Percentiles rank a stretch among this genome's conserved stretches.
phyloP scores from a whole-genome alignment of 164 flowering plant species.

The Nymphaea colorata region DNA sequence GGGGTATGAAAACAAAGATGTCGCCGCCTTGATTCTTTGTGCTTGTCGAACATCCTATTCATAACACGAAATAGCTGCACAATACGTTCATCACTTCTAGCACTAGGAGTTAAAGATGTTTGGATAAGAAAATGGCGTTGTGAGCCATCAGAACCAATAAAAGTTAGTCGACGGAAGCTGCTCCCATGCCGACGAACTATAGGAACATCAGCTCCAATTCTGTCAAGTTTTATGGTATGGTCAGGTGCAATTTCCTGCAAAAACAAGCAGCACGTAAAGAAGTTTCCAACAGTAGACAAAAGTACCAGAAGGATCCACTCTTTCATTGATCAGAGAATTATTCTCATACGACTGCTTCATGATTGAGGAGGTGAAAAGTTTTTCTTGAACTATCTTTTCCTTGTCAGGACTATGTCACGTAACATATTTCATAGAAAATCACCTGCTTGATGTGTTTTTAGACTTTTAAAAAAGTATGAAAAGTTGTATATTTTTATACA shows the following conservation, averaged over 20 bases:
- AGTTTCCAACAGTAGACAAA: not conserved
- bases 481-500: too few relatives aligned
- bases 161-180: conserved; percentile 88
- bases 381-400: too few relatives aligned
- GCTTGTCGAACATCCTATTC: conserved; percentile 98
- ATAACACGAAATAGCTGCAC: conserved; percentile 94
- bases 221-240: conserved; percentile 90
- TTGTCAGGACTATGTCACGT: too few relatives aligned
- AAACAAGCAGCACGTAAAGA: not conserved
- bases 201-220: conserved; percentile 95
- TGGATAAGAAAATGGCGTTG: conserved; percentile 97
- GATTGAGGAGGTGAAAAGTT: too few relatives aligned
- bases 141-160: conserved; percentile 98
- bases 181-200: conserved; percentile 98
- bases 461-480: too few relatives aligned
- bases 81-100: conserved; percentile 95
- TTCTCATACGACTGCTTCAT: too few relatives aligned
- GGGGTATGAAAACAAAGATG: conserved; percentile 90
- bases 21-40: conserved; percentile 94
- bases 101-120: conserved; percentile 95
- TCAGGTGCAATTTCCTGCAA: conserved; percentile 96
- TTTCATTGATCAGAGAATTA: too few relatives aligned
- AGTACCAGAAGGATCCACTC: too few relatives aligned
- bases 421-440: too few relatives aligned
- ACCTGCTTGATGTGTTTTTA: too few relatives aligned